Conservation (phyloP, 208 protist genomes). For the Perkinsela sp. region DNA sequence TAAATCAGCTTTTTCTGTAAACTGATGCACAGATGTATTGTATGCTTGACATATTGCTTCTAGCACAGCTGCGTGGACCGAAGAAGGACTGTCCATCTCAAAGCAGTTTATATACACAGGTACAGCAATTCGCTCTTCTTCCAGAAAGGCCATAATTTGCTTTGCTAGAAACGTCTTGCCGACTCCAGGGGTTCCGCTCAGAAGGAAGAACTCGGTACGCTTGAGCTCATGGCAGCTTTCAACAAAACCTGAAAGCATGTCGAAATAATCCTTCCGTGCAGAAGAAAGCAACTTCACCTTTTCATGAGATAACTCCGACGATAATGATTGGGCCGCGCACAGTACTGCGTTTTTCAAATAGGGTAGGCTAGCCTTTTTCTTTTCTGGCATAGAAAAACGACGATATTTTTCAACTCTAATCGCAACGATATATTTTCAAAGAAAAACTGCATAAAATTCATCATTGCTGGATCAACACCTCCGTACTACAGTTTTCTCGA, state of each 20-base stretch:
- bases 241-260: background rate
- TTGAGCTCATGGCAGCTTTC: background rate
- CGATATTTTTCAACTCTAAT: no score
- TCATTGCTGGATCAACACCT: no score
- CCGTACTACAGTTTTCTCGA: no score
- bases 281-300: background rate
- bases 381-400: no score
- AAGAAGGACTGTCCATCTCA: background rate
- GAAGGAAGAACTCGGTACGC: background rate
- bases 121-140: background rate
- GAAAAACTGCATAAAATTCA: no score
- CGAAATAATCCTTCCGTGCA: background rate
- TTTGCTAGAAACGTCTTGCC: background rate
- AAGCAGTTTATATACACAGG: slow-evolving; percentile 1
- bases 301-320: background rate
- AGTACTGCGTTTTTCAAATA: background rate
- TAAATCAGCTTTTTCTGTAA: background rate
- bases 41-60: background rate
- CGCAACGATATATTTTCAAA: no score
- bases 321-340: background rate
- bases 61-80: background rate
- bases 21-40: background rate
- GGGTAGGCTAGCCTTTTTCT: no score
- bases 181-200: background rate
- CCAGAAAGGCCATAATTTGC: background rate